A percentile compares a stretch with the other conserved stretches of the same genome.
These are phyloP conservation scores for Triticum urartu DNA, from an alignment of 176 grass and related monocot species.

Conservation along the genomic window DNA sequence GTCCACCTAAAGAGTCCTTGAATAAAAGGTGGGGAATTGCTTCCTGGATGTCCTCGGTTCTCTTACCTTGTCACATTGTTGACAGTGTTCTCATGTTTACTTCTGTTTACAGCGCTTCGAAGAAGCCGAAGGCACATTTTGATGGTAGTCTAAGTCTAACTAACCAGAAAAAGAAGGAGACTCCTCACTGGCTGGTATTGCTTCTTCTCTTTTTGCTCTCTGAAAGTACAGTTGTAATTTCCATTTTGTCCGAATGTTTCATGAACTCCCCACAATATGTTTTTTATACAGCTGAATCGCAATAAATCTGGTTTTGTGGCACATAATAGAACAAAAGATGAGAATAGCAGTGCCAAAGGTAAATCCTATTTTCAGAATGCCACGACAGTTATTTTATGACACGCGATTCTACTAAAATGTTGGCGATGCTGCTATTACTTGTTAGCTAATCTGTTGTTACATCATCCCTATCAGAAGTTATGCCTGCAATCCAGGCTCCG, in stretches of 20 bases:
- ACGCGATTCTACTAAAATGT: constrained; percentile 1
- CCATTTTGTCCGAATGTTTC: constrained; percentile 3
- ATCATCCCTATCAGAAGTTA: constrained; percentile 37
- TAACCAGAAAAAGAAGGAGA: constrained; percentile 16
- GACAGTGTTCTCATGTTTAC: not conserved
- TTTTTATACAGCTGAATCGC: constrained; percentile 32
- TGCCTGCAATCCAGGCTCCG: constrained; percentile 1
- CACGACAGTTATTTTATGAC: not conserved
- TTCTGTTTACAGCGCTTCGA: constrained; percentile 27
- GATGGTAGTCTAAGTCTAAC: constrained; percentile 7
- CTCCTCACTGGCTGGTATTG: constrained; percentile 41
- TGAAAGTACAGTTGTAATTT: constrained; percentile 3
- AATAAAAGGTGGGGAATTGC: constrained; percentile 30
- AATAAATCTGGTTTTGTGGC: not conserved
- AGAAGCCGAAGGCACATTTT: constrained; percentile 34
- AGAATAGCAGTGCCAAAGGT: constrained; percentile 38
- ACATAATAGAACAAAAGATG: constrained; percentile 25
- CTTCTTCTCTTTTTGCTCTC: not conserved
- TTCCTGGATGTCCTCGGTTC: not conserved
- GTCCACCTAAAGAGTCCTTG: constrained; percentile 5
- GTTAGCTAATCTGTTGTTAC: constrained; percentile 2
- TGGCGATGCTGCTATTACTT: not conserved
- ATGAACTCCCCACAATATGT: not conserved
- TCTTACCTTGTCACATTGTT: not conserved
- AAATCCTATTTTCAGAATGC: not conserved